Evolutionary conservation across 31 red algal species (phyloP), one percentile per base, ranked within the genome.

Genomic region (Odonthalia washingtoniensis): DNA sequence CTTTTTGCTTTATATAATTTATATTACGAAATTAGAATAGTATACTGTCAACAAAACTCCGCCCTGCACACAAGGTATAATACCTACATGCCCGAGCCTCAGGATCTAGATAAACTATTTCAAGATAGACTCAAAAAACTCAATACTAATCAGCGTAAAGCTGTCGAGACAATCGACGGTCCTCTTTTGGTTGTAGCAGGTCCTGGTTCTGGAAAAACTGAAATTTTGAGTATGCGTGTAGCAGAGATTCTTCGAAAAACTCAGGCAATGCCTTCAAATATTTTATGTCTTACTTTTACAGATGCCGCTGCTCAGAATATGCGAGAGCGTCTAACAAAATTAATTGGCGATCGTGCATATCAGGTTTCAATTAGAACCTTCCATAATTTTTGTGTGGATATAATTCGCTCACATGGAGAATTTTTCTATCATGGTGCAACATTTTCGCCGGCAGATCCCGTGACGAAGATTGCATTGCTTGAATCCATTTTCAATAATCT

Each of bases 201-300:
- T 39, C 72, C 72, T 28, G 72, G 72, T 38, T 38, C 72, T 28
- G 72, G 72, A 76, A 76, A 76, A 45, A 76, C 72, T 28, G 32
- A 76, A 28, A 76, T 76, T 41, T 76, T 76, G 38, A 43, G 32
- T 76, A 38, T 38, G 30, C 35, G 72, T 43, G 38, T 76, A 28
- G 72, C 32, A 41, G 32, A 38, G 32, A 76, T 76, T 30, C 38
- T 76, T 28, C 26, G 26, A 38, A 38, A 76, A 41, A 76, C 72
- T 28, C 32, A 76, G 30, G 41, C 72, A 30, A 28, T 39, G 38
- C 33, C 72, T 76, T 34, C 27, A 43, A 76, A 76, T 41, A 76
- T 76, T 39, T 41, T 76, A 34, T 76, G 72, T 38, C 41, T 76
- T 31, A 76, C 72, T 40, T 76, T 76, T 76, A 76, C 72, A 76